These are phyloP conservation scores for Phyllosticta capitalensis DNA, from an alignment of 2,329 filamentous ascomycete genomes.

Conservation along the genomic window DNA sequence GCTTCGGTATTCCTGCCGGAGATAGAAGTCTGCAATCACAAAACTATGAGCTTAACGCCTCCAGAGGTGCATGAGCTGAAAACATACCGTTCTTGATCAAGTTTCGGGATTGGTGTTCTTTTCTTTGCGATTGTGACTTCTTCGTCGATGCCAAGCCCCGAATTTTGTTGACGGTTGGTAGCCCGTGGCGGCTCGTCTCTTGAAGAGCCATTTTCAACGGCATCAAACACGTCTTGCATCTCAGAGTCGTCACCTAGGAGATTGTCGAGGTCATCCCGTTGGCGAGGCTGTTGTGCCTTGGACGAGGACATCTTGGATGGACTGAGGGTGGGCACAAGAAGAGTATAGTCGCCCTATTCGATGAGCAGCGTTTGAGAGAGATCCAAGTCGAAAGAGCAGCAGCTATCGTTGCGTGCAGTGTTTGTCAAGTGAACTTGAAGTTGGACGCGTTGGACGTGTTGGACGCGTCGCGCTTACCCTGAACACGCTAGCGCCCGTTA, in stretches of 20 bases:
- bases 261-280: conserved; percentile 47
- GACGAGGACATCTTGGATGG: conserved; percentile 11
- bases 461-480: conserved; percentile 13
- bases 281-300: conserved; percentile 13
- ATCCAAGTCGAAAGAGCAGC: neutral
- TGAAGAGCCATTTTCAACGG: conserved; percentile 17
- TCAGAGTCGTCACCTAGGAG: conserved; percentile 68
- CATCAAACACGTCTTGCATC: conserved; percentile 40
- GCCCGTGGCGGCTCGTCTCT: conserved; percentile 13
- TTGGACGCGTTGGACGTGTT: neutral
- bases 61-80: neutral
- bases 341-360: too few relatives aligned
- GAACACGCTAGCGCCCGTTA: conserved; percentile 4
- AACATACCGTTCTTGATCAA: conserved; percentile 66
- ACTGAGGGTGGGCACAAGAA: neutral
- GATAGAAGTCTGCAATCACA: conserved; percentile 60
- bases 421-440: neutral
- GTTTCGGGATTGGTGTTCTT: conserved; percentile 67
- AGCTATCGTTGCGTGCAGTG: neutral
- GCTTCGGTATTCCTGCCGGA: conserved; percentile 69
- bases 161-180: conserved; percentile 1
- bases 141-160: conserved; percentile 68
- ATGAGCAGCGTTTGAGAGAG: neutral
- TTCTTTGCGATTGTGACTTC: conserved; percentile 76
- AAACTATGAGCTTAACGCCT: neutral